These are phyloP conservation scores for Paraconiothyrium sp. DNA, from an alignment of 2,329 filamentous ascomycete species.

Conservation along the genomic window DNA sequence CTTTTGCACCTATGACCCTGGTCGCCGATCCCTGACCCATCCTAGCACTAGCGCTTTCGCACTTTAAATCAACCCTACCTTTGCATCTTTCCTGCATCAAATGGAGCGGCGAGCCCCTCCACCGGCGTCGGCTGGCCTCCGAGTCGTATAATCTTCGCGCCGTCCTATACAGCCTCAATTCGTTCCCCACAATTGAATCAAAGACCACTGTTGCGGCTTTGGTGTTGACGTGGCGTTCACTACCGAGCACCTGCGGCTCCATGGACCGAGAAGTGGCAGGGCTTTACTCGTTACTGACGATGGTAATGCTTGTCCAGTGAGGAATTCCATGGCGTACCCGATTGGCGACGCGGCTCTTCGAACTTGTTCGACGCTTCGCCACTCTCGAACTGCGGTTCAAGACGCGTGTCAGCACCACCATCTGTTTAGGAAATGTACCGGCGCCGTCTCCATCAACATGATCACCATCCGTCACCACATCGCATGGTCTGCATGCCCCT, in stretches of 20 bases:
- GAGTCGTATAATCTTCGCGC: conserved; percentile 23
- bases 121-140: conserved; percentile 21
- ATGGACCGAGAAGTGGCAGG: conserved; percentile 11
- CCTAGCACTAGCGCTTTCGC: conserved; percentile 30
- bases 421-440: not conserved
- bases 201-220: conserved; percentile 19
- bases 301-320: not conserved
- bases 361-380: not conserved
- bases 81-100: conserved; percentile 33
- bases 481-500: not conserved
- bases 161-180: conserved; percentile 26
- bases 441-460: not conserved
- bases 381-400: not conserved
- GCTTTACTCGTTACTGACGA: not conserved
- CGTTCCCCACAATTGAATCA: conserved; percentile 31
- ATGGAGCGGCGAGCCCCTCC: conserved; percentile 25
- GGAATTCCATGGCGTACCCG: not conserved
- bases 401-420: conserved; percentile 1
- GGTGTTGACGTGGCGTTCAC: conserved; percentile 25
- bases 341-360: conserved; percentile 3
- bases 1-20: conserved; percentile 34
- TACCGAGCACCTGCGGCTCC: conserved; percentile 29
- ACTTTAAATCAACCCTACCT: conserved; percentile 43
- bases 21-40: conserved; percentile 24
- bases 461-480: not conserved